Conservation (phyloP, 1,284 basidiomycete species). For the Singerocomus inundabilis region DNA sequence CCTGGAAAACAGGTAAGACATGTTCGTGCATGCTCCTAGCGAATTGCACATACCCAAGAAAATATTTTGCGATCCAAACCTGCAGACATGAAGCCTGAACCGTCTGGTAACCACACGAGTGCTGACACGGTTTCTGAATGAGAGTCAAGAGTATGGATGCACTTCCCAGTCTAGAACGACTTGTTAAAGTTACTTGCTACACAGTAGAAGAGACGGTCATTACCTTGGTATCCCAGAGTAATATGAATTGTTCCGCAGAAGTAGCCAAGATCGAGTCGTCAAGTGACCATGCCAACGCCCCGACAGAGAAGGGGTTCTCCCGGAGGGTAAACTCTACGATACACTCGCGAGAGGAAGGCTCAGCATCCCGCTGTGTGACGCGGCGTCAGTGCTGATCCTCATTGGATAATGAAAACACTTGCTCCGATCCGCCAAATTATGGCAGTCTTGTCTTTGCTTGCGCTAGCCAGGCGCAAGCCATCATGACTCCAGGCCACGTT, state of each 20-base stretch:
- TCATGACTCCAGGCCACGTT: conserved; percentile 92
- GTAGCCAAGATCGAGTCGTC: conserved; percentile 84
- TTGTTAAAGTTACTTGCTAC: not conserved
- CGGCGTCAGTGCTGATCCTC: conserved; percentile 9
- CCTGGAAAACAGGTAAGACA: conserved; percentile 44
- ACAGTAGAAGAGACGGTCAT: conserved; percentile 10
- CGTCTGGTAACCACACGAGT: conserved; percentile 86
- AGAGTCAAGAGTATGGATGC: conserved; percentile 60
- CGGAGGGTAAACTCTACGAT: conserved; percentile 56
- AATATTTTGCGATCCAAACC: conserved; percentile 87
- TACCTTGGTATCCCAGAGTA: conserved; percentile 87
- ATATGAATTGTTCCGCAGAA: conserved; percentile 74
- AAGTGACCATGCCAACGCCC: conserved; percentile 86
- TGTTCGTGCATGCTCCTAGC: conserved; percentile 6
- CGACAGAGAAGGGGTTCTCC: conserved; percentile 78
- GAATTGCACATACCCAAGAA: conserved; percentile 69
- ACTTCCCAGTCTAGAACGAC: conserved; percentile 60
- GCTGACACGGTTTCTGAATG: conserved; percentile 88
- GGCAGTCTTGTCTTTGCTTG: conserved; percentile 82
- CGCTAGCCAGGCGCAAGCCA: conserved; percentile 82
- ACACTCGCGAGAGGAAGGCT: conserved; percentile 57
- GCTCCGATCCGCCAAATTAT: conserved; percentile 90
- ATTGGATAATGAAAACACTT: conserved; percentile 32
- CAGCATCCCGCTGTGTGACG: conserved; percentile 44
- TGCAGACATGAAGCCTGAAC: conserved; percentile 86